Conservation (phyloP, 805 yeast species). For the Spencermartinsiella europaea region DNA sequence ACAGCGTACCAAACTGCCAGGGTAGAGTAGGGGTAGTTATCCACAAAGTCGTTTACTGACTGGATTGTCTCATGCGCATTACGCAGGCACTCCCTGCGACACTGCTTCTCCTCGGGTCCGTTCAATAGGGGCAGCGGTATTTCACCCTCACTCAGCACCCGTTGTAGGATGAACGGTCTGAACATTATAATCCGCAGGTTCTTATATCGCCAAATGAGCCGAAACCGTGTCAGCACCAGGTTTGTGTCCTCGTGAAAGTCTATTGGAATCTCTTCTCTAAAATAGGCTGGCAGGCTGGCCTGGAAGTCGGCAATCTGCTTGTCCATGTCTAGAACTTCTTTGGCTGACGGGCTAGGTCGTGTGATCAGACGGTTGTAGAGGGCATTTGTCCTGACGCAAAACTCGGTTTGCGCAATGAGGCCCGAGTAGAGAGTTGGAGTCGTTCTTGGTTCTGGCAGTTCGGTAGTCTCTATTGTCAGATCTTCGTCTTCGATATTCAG, state of each 20-base stretch:
- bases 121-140: slow-evolving; percentile 10
- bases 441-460: slow-evolving; percentile 23
- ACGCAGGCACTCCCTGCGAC: slow-evolving; percentile 46
- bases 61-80: slow-evolving; percentile 50
- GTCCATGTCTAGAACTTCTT: slow-evolving; percentile 48
- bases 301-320: slow-evolving; percentile 39
- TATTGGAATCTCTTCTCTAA: slow-evolving; percentile 34
- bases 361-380: slow-evolving; percentile 46
- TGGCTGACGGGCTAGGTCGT: slow-evolving; percentile 43
- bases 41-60: slow-evolving; percentile 36
- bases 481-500: slow-evolving; percentile 45
- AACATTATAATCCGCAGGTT: slow-evolving; percentile 51
- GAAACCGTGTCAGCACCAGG: slow-evolving; percentile 45
- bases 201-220: slow-evolving; percentile 55
- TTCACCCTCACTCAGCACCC: slow-evolving; percentile 33
- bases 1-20: slow-evolving; percentile 60
- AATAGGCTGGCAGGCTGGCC: slow-evolving; percentile 42
- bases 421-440: slow-evolving; percentile 56
- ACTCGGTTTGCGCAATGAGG: slow-evolving; percentile 48
- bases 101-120: slow-evolving; percentile 39
- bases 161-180: slow-evolving; percentile 54
- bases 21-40: slow-evolving; percentile 35
- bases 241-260: slow-evolving; percentile 15
- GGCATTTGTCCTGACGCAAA: slow-evolving; percentile 44
- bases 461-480: slow-evolving; percentile 24